Conservation (phyloP, 352 stramenopile genomes). For the Halophytophthora polymorphica region DNA sequence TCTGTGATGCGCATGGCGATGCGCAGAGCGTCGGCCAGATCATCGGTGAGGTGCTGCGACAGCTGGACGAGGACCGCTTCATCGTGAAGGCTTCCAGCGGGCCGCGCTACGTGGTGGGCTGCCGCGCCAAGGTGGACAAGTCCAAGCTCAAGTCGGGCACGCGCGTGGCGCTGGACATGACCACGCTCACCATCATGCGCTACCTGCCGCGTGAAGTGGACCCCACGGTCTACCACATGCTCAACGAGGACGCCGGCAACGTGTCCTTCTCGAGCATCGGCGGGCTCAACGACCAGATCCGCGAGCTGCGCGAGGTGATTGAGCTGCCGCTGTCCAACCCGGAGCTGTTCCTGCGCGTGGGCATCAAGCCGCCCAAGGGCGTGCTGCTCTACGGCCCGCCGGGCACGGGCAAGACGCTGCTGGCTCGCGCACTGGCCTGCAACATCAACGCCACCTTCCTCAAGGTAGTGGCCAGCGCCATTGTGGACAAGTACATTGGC, state of each 20-base stretch:
- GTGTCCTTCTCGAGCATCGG: conserved; percentile 98
- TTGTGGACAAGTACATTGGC: conserved; percentile 99
- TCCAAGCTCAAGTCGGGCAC: conserved; percentile 96
- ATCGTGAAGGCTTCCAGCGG: conserved; percentile 99
- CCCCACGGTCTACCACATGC: conserved; percentile 99
- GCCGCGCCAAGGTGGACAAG: conserved; percentile 93
- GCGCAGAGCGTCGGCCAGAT: conserved; percentile 97
- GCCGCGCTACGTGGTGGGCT: conserved; percentile 98
- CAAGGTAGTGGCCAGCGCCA: conserved; percentile 98
- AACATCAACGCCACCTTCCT: conserved; percentile 99
- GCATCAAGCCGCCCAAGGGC: conserved; percentile 98
- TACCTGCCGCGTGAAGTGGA: conserved; percentile 98
- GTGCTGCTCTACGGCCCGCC: conserved; percentile 98
- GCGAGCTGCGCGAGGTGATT: conserved; percentile 95
- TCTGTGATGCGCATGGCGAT: conserved; percentile 4
- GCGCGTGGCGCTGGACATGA: conserved; percentile 98
- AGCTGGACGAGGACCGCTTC: conserved; percentile 97
- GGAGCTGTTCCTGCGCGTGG: conserved; percentile 97
- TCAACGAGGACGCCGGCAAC: conserved; percentile 96
- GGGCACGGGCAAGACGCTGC: conserved; percentile 98
- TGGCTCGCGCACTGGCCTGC: conserved; percentile 96
- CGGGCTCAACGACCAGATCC: conserved; percentile 98
- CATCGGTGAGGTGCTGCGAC: conserved; percentile 98
- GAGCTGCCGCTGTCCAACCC: conserved; percentile 99
- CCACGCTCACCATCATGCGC: conserved; percentile 99